Evolutionary conservation across 192 early-diverging fungal genomes (phyloP).

Genomic region (Gryganskiella cystojenkinii): DNA sequence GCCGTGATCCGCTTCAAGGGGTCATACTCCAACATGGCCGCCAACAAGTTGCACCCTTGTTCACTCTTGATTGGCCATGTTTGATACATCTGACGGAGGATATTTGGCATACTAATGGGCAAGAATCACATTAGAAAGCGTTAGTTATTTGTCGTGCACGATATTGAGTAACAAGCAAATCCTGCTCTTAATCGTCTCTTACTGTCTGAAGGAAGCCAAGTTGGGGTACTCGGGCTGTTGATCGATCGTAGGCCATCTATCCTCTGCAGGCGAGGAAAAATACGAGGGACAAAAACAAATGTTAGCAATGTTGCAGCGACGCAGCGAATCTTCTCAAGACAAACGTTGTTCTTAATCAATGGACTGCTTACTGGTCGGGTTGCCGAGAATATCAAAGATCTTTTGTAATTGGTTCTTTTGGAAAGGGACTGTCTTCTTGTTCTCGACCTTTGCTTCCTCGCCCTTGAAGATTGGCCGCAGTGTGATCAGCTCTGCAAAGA

Average conservation of each 20-base stretch:
- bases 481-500: constrained; percentile 91
- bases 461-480: constrained; percentile 91
- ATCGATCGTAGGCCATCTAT: constrained; percentile 80
- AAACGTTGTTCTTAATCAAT: constrained; percentile 8
- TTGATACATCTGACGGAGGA: constrained; percentile 34
- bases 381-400: constrained; percentile 89
- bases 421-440: constrained; percentile 83
- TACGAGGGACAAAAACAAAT: constrained; percentile 32
- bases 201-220: constrained; percentile 69
- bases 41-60: constrained; percentile 74
- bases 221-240: constrained; percentile 76
- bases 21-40: constrained; percentile 83
- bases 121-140: too few species aligned
- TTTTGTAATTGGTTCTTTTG: constrained; percentile 87
- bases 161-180: too few species aligned
- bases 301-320: constrained; percentile 48
- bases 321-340: background rate
- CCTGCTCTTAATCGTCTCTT: too few species aligned
- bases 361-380: constrained; percentile 68
- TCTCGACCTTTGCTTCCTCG: constrained; percentile 87
- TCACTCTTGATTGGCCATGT: constrained; percentile 61
- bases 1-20: constrained; percentile 82
- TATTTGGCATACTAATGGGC: constrained; percentile 34
- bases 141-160: too few species aligned
- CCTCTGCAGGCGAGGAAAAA: constrained; percentile 53